phyloP scores from a whole-genome alignment of 495 filamentous ascomycete genomes.

The Rusavskia elegans region DNA sequence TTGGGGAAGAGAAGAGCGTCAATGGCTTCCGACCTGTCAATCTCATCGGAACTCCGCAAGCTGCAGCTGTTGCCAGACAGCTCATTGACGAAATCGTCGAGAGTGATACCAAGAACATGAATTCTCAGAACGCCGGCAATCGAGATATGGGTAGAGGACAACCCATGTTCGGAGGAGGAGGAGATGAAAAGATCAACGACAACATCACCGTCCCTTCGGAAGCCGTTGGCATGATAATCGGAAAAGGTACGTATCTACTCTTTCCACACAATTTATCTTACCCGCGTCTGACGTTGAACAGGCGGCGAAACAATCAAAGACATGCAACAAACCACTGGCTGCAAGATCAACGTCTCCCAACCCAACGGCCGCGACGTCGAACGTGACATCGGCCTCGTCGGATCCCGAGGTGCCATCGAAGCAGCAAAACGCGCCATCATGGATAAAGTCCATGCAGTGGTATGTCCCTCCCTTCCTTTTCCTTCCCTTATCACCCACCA shows the following conservation, averaged over 20 bases:
- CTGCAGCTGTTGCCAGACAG: conserved; percentile 54
- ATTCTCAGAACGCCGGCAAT: conserved; percentile 7
- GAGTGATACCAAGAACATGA: conserved; percentile 53
- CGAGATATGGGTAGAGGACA: conserved; percentile 5
- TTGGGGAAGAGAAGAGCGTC: conserved; percentile 69
- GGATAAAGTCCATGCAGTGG: conserved; percentile 76
- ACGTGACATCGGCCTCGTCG: conserved; percentile 67
- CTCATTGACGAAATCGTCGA: conserved; percentile 79
- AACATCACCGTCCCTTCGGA: conserved; percentile 69
- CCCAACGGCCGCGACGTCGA: conserved; percentile 52
- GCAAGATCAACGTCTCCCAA: conserved; percentile 78
- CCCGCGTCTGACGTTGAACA: background rate
- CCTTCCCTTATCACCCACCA: background rate
- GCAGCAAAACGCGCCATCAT: conserved; percentile 62
- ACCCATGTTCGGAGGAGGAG: conserved; percentile 18
- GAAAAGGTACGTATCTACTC: conserved; percentile 36
- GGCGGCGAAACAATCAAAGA: conserved; percentile 75
- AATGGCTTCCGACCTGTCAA: conserved; percentile 74
- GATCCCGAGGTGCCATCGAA: conserved; percentile 52
- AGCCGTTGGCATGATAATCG: conserved; percentile 82
- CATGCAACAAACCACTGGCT: conserved; percentile 65
- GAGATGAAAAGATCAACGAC: conserved; percentile 53
- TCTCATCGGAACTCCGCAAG: conserved; percentile 53
- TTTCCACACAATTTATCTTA: too few species aligned
- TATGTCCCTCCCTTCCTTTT: conserved; percentile 17